Base-by-base conservation (phyloP, 2,329 filamentous ascomycete species). In the Cryoendolithus antarcticus region DNA sequence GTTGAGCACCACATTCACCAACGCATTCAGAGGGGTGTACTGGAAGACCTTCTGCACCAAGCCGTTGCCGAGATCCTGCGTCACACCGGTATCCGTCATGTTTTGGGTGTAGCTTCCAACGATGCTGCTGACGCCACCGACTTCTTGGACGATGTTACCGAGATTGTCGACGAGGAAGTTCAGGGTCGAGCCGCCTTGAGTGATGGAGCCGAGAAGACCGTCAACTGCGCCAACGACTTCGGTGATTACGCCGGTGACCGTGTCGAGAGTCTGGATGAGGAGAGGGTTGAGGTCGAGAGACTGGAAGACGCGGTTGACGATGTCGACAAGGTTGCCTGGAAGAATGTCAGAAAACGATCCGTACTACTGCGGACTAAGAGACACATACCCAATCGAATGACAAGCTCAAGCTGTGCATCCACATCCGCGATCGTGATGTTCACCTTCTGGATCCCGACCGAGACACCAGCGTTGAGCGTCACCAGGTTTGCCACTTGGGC, bases 371-470 rank as follows among this genome's bases (percentile, higher is more conserved):
- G 36, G 19, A 21, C 19, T 6, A 21, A 21, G 19, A 37, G 19
- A 21, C 4, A 32, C 34, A 28, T 42, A 31, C 46, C 41, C 6
- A 79, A 62, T 12, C 75, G 67, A 30, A 77, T 71, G 39, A 76
- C 65, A 5, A 79, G 63, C 43, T 78, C 72, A 12, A 77, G 62
- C 45, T 77, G 57, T 1, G 72, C 74, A 19, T 72, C 63, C 4
- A 79, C 72, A 46, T 77, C 73, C 9, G 67, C 61, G 42, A 79
- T 78, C 11, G 74, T 77, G 50, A 79, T 67, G 56, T 77, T 77
- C 51, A 79, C 62, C 48, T 68, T 65, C 42, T 66, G 52, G 9
- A 71, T 59, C 0, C 57, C 59, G 10, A 70, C 57, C 19, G 61
- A 55, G 5, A 71, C 66, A 40, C 68, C 67, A 0, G 68, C 68